Conservation (phyloP, 352 stramenopile genomes). For the Plasmopara halstedii region DNA sequence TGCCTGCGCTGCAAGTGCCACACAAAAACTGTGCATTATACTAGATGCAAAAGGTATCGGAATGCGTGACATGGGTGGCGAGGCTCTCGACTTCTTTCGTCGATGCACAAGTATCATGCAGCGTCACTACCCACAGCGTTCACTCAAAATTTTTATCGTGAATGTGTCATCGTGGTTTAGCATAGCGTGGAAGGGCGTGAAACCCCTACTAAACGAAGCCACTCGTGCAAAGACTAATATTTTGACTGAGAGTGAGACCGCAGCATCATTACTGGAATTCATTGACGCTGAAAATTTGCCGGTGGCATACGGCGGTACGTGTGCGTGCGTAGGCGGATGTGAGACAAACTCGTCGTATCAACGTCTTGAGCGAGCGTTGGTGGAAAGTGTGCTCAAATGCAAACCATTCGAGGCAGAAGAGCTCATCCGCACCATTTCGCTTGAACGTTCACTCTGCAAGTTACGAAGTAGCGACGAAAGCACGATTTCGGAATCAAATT, state of each 20-base stretch:
- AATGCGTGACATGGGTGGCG: slow-evolving; percentile 71
- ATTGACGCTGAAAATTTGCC: slow-evolving; percentile 65
- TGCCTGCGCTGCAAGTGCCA: slow-evolving; percentile 52
- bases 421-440: slow-evolving; percentile 13
- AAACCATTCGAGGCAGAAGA: slow-evolving; percentile 42
- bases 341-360: slow-evolving; percentile 65
- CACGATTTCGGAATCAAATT: neutral
- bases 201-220: slow-evolving; percentile 73
- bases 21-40: slow-evolving; percentile 66
- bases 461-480: neutral
- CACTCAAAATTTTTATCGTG: slow-evolving; percentile 88
- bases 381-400: slow-evolving; percentile 41
- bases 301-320: slow-evolving; percentile 62
- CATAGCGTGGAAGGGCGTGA: slow-evolving; percentile 88
- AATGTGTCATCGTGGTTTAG: slow-evolving; percentile 90
- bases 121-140: slow-evolving; percentile 82
- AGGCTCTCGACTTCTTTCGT: slow-evolving; percentile 76
- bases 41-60: slow-evolving; percentile 64
- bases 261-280: slow-evolving; percentile 34
- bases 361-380: slow-evolving; percentile 38
- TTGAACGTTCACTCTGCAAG: slow-evolving; percentile 8
- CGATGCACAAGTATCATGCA: slow-evolving; percentile 75
- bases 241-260: slow-evolving; percentile 53
- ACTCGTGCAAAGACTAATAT: slow-evolving; percentile 87
- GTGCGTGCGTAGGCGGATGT: slow-evolving; percentile 54